Conservation (phyloP, 768 basidiomycete genomes). For the Brasilioporus rufonigricans region DNA sequence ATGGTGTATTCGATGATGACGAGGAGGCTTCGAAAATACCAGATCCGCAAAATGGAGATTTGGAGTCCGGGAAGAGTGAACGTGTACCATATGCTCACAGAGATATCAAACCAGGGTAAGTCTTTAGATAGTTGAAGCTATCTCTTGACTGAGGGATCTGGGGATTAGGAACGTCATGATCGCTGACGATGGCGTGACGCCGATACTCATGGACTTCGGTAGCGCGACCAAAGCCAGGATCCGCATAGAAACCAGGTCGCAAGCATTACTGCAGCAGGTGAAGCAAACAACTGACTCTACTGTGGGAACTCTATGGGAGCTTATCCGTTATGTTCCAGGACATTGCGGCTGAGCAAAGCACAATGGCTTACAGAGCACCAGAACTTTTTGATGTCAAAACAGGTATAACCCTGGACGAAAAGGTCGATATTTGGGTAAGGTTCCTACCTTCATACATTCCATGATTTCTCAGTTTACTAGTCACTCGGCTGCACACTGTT, state of each 20-base stretch:
- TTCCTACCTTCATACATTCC: neutral
- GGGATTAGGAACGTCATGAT: slow-evolving; percentile 88
- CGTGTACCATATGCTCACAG: slow-evolving; percentile 92
- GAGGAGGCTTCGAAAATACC: slow-evolving; percentile 48
- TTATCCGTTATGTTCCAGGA: slow-evolving; percentile 49
- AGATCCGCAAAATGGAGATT: slow-evolving; percentile 36
- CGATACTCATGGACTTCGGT: slow-evolving; percentile 98
- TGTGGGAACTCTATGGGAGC: too few species aligned
- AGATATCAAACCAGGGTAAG: slow-evolving; percentile 94
- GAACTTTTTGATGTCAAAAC: slow-evolving; percentile 98
- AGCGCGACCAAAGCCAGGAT: slow-evolving; percentile 87
- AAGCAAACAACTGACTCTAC: slow-evolving; percentile 7
- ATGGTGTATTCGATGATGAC: slow-evolving; percentile 75
- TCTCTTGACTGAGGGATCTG: slow-evolving; percentile 2
- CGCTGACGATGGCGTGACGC: slow-evolving; percentile 77
- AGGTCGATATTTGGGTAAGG: slow-evolving; percentile 94
- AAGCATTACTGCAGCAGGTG: slow-evolving; percentile 89
- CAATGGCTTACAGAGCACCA: slow-evolving; percentile 97
- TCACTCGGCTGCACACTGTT: slow-evolving; percentile 94
- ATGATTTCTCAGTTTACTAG: slow-evolving; percentile 40
- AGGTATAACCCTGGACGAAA: slow-evolving; percentile 81
- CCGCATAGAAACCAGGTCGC: slow-evolving; percentile 73
- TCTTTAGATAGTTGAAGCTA: slow-evolving; percentile 6
- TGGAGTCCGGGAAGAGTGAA: slow-evolving; percentile 42
- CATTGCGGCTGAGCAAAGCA: slow-evolving; percentile 95